Percentiles rank a stretch among this genome's conserved stretches.
These are phyloP conservation scores for Solanum virginianum DNA, from an alignment of 257 asterid species.

Conservation along the genomic window DNA sequence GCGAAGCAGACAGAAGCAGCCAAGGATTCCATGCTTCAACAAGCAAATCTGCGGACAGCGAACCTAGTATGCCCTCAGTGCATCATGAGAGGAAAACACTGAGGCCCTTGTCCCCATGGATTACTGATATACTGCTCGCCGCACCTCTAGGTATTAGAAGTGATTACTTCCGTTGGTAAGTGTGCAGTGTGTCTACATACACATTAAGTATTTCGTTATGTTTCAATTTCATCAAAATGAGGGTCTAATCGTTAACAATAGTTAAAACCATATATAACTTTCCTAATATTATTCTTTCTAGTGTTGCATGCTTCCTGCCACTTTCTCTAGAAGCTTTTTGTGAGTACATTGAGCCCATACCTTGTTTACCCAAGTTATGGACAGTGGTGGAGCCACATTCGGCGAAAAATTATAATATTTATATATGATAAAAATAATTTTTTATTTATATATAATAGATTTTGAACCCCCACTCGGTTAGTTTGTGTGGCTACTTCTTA, in stretches of 20 bases:
- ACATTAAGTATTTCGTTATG: neutral
- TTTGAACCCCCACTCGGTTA: too few species aligned
- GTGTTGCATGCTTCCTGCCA: neutral
- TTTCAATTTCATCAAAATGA: neutral
- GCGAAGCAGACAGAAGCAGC: slow-evolving; percentile 61
- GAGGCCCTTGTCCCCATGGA: slow-evolving; percentile 96
- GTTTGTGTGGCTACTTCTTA: too few species aligned
- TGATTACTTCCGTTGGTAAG: slow-evolving; percentile 98
- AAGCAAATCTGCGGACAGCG: slow-evolving; percentile 39
- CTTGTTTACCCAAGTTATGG: neutral
- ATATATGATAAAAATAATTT: too few species aligned
- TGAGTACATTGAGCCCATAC: neutral
- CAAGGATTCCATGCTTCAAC: slow-evolving; percentile 62
- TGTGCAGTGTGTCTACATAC: neutral
- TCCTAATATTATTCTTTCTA: neutral
- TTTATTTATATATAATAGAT: too few species aligned
- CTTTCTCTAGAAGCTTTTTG: neutral
- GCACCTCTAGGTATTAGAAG: slow-evolving; percentile 96
- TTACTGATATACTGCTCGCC: slow-evolving; percentile 85
- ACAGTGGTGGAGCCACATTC: neutral
- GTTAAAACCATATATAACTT: neutral
- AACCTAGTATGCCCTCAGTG: slow-evolving; percentile 30
- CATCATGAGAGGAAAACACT: slow-evolving; percentile 69
- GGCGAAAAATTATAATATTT: too few species aligned
- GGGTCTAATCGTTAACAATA: neutral